Conservation (phyloP, 2,329 filamentous ascomycete genomes). For the Septoria linicola region DNA sequence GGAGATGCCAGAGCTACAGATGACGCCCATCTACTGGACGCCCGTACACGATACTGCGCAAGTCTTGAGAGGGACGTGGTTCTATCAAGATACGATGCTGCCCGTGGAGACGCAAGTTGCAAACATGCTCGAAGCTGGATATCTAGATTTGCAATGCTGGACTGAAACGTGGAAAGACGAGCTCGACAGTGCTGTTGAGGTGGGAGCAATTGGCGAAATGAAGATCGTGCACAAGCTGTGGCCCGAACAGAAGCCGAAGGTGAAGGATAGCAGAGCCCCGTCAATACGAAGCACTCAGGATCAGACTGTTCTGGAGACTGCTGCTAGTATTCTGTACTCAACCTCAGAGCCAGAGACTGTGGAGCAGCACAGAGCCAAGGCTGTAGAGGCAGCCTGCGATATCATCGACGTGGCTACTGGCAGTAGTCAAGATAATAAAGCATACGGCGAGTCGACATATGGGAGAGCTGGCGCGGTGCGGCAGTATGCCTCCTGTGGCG, state of each 20-base stretch:
- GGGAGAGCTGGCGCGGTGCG: constrained; percentile 49
- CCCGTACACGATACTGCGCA: constrained; percentile 84
- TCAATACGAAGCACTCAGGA: constrained; percentile 21
- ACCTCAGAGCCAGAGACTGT: constrained; percentile 42
- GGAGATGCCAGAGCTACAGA: constrained; percentile 70
- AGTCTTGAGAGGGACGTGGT: constrained; percentile 89
- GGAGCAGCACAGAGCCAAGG: constrained; percentile 45
- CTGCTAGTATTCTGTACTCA: constrained; percentile 34
- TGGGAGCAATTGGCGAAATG: constrained; percentile 84
- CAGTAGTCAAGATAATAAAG: constrained; percentile 52
- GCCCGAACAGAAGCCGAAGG: constrained; percentile 65
- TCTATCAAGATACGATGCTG: constrained; percentile 92
- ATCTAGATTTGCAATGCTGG: constrained; percentile 75
- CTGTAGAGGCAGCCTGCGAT: constrained; percentile 48
- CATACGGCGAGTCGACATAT: constrained; percentile 45
- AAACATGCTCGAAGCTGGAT: constrained; percentile 90
- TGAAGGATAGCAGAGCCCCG: constrained; percentile 44
- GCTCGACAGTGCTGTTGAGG: constrained; percentile 82
- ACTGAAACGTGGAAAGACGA: constrained; percentile 92
- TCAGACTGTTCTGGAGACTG: constrained; percentile 18
- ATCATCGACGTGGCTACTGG: constrained; percentile 51
- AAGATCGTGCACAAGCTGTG: constrained; percentile 84
- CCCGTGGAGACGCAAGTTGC: constrained; percentile 82
- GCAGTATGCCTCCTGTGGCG: constrained; percentile 71
- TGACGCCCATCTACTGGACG: constrained; percentile 98